A percentile compares a stretch with the other conserved stretches of the same genome.
phyloP scores from a whole-genome alignment of 208 protist genomes.

The Trypanosoma congolense region DNA sequence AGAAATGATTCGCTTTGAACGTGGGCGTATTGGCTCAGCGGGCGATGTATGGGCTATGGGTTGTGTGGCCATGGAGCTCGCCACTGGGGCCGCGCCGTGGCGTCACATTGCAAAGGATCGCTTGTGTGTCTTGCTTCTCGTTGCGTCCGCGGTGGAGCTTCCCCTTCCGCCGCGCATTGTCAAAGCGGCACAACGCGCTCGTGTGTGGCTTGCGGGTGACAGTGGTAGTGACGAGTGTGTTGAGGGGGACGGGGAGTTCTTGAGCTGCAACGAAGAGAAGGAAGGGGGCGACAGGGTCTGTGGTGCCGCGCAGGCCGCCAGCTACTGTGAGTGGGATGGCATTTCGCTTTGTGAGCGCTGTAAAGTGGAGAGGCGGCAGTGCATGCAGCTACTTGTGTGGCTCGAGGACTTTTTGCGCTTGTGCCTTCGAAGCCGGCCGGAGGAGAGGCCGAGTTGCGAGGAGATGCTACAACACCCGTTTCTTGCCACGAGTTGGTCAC shows the following conservation, averaged over 20 bases:
- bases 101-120: constrained; percentile 20
- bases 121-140: constrained; percentile 15
- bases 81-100: constrained; percentile 26
- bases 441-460: constrained; percentile 51
- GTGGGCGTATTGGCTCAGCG: constrained; percentile 16
- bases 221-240: background rate
- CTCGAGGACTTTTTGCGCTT: constrained; percentile 47
- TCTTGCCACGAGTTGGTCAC: constrained; percentile 20
- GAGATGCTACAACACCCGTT: constrained; percentile 71
- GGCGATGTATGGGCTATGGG: constrained; percentile 42
- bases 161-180: constrained; percentile 59
- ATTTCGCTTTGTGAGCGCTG: background rate
- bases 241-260: background rate
- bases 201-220: constrained; percentile 24
- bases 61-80: constrained; percentile 36
- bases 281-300: background rate
- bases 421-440: constrained; percentile 57
- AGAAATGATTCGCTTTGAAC: constrained; percentile 61
- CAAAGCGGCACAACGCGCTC: constrained; percentile 34
- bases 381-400: constrained; percentile 40
- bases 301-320: background rate
- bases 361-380: background rate
- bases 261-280: background rate
- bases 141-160: constrained; percentile 47
- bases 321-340: background rate